These are phyloP conservation scores for Solanum hybrid DNA, from an alignment of 305 asterid genomes.

Conservation along the genomic window DNA sequence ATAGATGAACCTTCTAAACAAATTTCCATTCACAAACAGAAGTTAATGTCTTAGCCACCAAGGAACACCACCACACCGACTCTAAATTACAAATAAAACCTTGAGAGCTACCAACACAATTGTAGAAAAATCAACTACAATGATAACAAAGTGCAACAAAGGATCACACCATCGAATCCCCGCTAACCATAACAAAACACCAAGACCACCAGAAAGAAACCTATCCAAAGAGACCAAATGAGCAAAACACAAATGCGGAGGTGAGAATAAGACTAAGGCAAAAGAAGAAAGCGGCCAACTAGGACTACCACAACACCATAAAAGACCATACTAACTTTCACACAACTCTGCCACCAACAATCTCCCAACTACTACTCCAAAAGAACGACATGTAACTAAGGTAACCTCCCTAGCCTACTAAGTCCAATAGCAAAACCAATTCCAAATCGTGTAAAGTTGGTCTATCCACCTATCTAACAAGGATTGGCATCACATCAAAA, in stretches of 20 bases:
- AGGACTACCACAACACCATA: not conserved
- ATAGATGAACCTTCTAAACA: not conserved
- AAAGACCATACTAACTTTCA: not conserved
- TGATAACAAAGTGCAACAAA: not conserved
- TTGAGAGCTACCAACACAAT: not conserved
- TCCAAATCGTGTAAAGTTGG: not conserved
- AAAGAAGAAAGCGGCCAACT: not conserved
- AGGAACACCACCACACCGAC: not conserved
- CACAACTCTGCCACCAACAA: not conserved
- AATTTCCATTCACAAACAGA: not conserved
- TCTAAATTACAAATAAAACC: not conserved
- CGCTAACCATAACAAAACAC: not conserved
- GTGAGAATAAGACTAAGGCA: not conserved
- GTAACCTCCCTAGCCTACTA: not conserved
- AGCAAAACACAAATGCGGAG: not conserved
- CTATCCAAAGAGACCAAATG: not conserved
- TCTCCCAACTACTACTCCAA: not conserved
- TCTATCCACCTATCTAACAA: not conserved
- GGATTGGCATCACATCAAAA: not conserved
- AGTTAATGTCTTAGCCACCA: not conserved
- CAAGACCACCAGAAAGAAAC: not conserved
- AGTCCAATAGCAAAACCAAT: not conserved
- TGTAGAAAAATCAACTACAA: not conserved
- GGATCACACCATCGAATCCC: not conserved
- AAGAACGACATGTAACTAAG: not conserved